These are phyloP conservation scores for Scalesia atractyloides DNA, from an alignment of 129 eudicot species.

Conservation along the genomic window DNA sequence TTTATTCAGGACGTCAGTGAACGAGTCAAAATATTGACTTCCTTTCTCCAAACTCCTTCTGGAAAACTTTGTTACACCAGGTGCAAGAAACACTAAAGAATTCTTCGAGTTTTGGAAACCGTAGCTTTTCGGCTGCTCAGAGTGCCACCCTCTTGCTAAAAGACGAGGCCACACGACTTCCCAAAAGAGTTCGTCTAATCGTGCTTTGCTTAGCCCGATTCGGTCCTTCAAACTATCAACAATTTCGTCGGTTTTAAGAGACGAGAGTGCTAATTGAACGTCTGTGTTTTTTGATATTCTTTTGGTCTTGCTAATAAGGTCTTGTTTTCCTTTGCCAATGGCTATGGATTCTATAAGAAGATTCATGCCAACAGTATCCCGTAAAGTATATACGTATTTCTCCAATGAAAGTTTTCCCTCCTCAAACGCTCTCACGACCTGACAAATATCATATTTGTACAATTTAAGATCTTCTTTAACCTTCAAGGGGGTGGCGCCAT, in stretches of 20 bases:
- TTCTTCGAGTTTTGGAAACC: conserved; percentile 22
- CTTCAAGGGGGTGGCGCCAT: no score
- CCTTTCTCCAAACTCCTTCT: conserved; percentile 52
- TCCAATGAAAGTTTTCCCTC: conserved; percentile 50
- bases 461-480: background rate
- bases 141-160: conserved; percentile 66
- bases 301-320: conserved; percentile 31
- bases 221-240: conserved; percentile 45
- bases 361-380: conserved; percentile 45
- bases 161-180: conserved; percentile 77
- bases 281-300: conserved; percentile 16
- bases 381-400: conserved; percentile 47
- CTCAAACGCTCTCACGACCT: conserved; percentile 47
- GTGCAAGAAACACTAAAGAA: conserved; percentile 57
- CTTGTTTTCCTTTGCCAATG: conserved; percentile 55
- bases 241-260: conserved; percentile 45
- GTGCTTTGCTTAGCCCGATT: conserved; percentile 48
- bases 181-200: conserved; percentile 63
- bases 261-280: conserved; percentile 17
- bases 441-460: conserved; percentile 13
- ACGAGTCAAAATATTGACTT: conserved; percentile 56
- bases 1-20: conserved; percentile 51
- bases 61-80: conserved; percentile 63
- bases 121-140: conserved; percentile 50
- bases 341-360: conserved; percentile 52